Percentiles rank a stretch among this genome's conserved stretches.
phyloP scores from a whole-genome alignment of 2,329 filamentous ascomycete species.

The Pseudopyricularia javanii region DNA sequence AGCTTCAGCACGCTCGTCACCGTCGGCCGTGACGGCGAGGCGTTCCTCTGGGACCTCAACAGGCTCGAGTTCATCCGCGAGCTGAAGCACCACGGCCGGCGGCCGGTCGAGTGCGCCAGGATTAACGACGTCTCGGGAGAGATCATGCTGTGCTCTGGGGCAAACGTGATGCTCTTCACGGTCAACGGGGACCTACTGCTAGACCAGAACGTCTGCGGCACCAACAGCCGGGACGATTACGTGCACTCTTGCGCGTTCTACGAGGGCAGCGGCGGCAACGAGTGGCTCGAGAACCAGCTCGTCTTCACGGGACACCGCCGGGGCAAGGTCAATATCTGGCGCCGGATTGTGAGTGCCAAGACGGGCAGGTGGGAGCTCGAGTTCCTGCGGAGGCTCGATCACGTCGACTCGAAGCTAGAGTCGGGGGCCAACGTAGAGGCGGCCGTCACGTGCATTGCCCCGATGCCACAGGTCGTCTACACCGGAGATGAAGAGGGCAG shows the following conservation, averaged over 20 bases:
- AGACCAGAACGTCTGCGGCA: constrained; percentile 66
- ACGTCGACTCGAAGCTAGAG: constrained; percentile 57
- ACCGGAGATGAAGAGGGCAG: constrained; percentile 88
- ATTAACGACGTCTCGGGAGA: constrained; percentile 90
- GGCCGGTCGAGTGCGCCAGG: constrained; percentile 55
- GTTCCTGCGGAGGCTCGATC: constrained; percentile 70
- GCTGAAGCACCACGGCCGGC: constrained; percentile 29
- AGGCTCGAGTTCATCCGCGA: constrained; percentile 74
- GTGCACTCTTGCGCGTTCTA: constrained; percentile 83
- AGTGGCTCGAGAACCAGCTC: constrained; percentile 80
- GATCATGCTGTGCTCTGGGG: constrained; percentile 71
- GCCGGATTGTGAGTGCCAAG: constrained; percentile 33
- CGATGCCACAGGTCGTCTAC: constrained; percentile 74
- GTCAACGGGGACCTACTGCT: constrained; percentile 78
- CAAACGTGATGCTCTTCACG: constrained; percentile 66
- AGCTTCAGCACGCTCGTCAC: constrained; percentile 83
- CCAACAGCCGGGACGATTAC: constrained; percentile 46
- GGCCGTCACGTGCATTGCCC: constrained; percentile 74
- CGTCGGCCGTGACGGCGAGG: constrained; percentile 64
- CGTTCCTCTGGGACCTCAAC: constrained; percentile 91
- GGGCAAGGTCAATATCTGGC: constrained; percentile 74
- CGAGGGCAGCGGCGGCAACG: constrained; percentile 75
- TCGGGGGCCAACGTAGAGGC: constrained; percentile 45
- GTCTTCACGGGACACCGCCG: constrained; percentile 80
- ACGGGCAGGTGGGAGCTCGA: constrained; percentile 63